A percentile compares a stretch with the other conserved stretches of the same genome.
These are phyloP conservation scores for Backusella psychrophila DNA, from an alignment of 192 early-diverging fungal species.

Conservation along the genomic window DNA sequence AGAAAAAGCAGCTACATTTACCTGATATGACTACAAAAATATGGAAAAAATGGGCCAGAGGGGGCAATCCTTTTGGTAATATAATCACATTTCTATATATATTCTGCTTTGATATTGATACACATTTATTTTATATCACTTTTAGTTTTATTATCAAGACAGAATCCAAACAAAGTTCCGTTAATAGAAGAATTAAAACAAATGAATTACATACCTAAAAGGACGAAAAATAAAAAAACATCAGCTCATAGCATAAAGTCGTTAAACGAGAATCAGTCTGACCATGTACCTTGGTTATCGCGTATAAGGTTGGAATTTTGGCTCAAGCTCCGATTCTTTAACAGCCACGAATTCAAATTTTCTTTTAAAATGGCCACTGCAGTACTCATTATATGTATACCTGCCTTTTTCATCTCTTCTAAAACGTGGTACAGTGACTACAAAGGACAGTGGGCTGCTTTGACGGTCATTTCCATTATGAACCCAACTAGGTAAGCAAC, in stretches of 20 bases:
- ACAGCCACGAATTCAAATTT: conserved; percentile 47
- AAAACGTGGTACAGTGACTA: conserved; percentile 23
- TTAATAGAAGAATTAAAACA: not conserved
- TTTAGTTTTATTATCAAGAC: not conserved
- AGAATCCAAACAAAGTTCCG: not conserved
- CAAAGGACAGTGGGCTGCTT: conserved; percentile 47
- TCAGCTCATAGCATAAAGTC: not conserved
- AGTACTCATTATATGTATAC: conserved; percentile 36
- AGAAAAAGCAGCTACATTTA: conserved; percentile 26
- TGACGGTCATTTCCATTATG: conserved; percentile 44
- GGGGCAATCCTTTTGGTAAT: conserved; percentile 20
- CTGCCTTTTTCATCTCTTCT: conserved; percentile 39
- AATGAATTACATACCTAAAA: not conserved
- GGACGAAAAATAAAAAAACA: not conserved
- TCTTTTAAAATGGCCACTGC: conserved; percentile 49
- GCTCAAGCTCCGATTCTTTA: conserved; percentile 36
- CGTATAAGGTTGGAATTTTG: conserved; percentile 41
- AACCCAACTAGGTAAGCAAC: conserved; percentile 31
- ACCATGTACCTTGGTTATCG: not conserved
- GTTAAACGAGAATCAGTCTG: not conserved
- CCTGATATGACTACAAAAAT: conserved; percentile 28
- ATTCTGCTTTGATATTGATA: not conserved
- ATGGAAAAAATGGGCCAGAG: conserved; percentile 34
- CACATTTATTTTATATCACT: not conserved
- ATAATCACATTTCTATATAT: not conserved